Evolutionary conservation across 441 rosid genomes (phyloP), one percentile per base, ranked within the genome.

Genomic region (Daphne laureola): DNA sequence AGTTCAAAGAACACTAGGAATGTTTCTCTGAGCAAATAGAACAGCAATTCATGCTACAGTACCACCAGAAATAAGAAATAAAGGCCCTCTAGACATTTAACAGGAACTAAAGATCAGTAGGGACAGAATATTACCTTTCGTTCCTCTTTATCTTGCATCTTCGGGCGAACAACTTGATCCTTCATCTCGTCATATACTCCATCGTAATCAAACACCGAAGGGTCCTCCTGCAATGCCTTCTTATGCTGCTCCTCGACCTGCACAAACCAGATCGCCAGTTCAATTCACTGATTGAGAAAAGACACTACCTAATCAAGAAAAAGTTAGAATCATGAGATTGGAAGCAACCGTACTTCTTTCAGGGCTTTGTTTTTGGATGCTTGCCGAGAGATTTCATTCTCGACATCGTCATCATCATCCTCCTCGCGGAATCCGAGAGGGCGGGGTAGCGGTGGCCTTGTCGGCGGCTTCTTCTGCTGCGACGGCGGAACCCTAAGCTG

Each of bases 171-270:
- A 43, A 56, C 62, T 57, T 82, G 72, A 53, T 79, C 77, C 67
- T 93, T 93, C 87, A 85, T 87, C 52, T 83, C 78, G 47, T 90
- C 95, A 53, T 81, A 87, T 63, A 87, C 90, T 43, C 86, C 96
- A 67, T 93, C 97, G 9, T 89, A 93, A 35, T 87, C 81, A 59
- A 90, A 93, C 51, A 81, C 94, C 0, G 79, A 74, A n/a, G 98
- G 94, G 55, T 93, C 99, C 51, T 90, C 97, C 58, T 85, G 86
- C 65, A 90, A 65, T 1, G 92, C 90, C 68, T 87, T 83, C 73
- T 78, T 87, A 50, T 84, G 92, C 57, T 83, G 87, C 62, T 84
- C 90, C 66, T 89, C 96, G 17, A 83, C 67, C 98, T 89, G 64
- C 26, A 21, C 49, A 40, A 8, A 16, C 6, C 15, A 4, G 38